phyloP scores from a whole-genome alignment of 1,139 yeast genomes.

The Hansenula anomala region DNA sequence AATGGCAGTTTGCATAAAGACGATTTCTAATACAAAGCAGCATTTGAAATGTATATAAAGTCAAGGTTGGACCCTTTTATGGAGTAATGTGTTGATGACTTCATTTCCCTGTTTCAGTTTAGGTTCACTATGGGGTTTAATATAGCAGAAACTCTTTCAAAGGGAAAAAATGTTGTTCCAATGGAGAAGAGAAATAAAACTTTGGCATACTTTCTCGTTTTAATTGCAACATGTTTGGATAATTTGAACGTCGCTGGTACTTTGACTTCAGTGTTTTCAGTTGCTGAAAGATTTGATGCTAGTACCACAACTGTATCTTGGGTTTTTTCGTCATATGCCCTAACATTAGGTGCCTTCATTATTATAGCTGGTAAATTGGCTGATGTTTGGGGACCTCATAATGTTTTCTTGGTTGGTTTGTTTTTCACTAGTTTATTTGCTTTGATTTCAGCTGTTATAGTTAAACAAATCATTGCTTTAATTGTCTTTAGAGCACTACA shows the following conservation, averaged over 20 bases:
- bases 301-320: slow-evolving; percentile 26
- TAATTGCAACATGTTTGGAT: slow-evolving; percentile 17
- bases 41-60: too few relatives aligned
- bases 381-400: slow-evolving; percentile 30
- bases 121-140: background rate
- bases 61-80: too few relatives aligned
- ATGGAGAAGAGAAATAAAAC: slow-evolving; percentile 6
- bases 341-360: slow-evolving; percentile 32
- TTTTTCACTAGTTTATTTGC: slow-evolving; percentile 22
- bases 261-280: slow-evolving; percentile 21
- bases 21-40: too few relatives aligned
- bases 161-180: slow-evolving; percentile 10
- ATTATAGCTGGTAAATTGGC: slow-evolving; percentile 30
- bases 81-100: too few relatives aligned
- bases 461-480: slow-evolving; percentile 23
- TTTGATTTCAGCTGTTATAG: slow-evolving; percentile 26
- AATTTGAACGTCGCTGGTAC: slow-evolving; percentile 25
- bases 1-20: too few relatives aligned
- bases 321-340: slow-evolving; percentile 32
- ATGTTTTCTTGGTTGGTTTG: slow-evolving; percentile 20
- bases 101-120: too few relatives aligned
- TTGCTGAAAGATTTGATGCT: slow-evolving; percentile 22
- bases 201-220: slow-evolving; percentile 3
- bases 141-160: background rate
- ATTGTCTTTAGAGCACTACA: slow-evolving; percentile 33